Percentiles rank a stretch among this genome's conserved stretches.
Evolutionary conservation across 2,329 filamentous ascomycete species (phyloP).

Genomic region (Pestalotiopsis sp.): DNA sequence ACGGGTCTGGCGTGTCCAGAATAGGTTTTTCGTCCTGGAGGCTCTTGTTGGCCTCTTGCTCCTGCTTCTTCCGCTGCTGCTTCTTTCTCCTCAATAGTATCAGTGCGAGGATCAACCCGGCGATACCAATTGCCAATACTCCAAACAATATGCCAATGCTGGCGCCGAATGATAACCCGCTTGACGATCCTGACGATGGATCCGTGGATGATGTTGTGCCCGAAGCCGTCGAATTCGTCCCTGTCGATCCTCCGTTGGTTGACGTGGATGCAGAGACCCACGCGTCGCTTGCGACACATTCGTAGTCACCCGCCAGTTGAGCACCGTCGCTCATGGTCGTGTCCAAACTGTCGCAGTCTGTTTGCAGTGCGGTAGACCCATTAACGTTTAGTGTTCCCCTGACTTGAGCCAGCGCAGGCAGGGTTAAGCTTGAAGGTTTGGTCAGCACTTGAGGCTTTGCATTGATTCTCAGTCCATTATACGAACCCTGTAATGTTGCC

Average conservation of each 20-base stretch:
- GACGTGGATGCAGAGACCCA: neutral
- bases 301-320: neutral
- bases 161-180: neutral
- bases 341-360: neutral
- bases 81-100: neutral
- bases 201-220: neutral
- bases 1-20: neutral
- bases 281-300: neutral
- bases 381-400: neutral
- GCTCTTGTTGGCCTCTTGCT: neutral
- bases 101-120: neutral
- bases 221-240: neutral
- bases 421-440: neutral
- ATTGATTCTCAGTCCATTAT: too few species aligned
- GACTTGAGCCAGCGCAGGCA: neutral
- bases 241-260: neutral
- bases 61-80: neutral
- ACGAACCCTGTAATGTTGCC: neutral
- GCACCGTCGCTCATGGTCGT: neutral
- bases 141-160: neutral
- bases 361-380: neutral
- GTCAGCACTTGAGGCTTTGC: neutral
- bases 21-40: neutral
- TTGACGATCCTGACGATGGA: neutral
- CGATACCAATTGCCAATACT: neutral